phyloP scores from a whole-genome alignment of 176 grass and related monocot species.

The Zoysia japonica region DNA sequence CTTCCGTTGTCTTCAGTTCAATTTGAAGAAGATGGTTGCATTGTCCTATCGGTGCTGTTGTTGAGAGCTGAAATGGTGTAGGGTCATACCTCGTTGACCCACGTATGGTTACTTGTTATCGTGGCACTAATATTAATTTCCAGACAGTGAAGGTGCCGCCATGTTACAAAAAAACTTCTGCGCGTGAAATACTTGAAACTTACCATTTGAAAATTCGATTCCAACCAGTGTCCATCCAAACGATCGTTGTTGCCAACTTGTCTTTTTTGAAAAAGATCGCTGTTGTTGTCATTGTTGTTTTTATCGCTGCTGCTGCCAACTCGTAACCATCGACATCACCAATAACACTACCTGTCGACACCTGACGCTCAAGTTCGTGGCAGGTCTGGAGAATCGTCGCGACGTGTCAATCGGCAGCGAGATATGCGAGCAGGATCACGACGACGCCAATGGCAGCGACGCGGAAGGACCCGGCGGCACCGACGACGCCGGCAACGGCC shows the following conservation, averaged over 20 bases:
- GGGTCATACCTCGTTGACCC: neutral
- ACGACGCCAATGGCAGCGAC: neutral
- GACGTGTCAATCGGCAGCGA: conserved; percentile 55
- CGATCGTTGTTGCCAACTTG: no score
- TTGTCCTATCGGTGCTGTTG: neutral
- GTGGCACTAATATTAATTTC: neutral
- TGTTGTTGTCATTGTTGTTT: no score
- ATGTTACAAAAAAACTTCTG: no score
- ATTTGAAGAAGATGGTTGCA: neutral
- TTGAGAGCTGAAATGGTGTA: neutral
- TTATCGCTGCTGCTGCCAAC: no score
- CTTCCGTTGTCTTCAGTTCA: no score
- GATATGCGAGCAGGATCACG: conserved; percentile 53
- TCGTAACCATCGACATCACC: neutral
- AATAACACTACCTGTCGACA: neutral
- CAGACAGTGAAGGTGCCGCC: no score
- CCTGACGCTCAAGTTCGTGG: neutral
- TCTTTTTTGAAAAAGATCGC: no score
- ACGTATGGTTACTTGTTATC: neutral
- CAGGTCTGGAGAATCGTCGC: conserved; percentile 41
- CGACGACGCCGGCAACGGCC: neutral
- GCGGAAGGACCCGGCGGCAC: neutral
- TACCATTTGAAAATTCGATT: no score
- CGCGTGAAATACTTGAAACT: no score
- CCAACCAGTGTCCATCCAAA: no score